These are phyloP conservation scores for Echria macrotheca DNA, from an alignment of 495 filamentous ascomycete genomes.

Conservation along the genomic window DNA sequence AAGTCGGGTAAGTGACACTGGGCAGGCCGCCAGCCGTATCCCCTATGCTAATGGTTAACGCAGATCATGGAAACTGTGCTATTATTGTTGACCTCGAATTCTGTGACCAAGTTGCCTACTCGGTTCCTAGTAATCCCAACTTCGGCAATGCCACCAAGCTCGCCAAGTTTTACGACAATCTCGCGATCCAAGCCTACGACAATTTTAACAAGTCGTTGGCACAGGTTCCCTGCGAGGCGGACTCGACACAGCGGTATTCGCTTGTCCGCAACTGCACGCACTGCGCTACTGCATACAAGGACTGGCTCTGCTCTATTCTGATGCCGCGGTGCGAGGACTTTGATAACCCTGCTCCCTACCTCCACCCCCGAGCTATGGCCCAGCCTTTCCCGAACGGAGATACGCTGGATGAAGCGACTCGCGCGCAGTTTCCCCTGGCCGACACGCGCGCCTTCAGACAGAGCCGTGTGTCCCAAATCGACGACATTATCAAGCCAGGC, in stretches of 20 bases:
- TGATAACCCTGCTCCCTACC: slow-evolving; percentile 46
- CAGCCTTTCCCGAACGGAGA: slow-evolving; percentile 65
- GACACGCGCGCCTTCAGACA: slow-evolving; percentile 33
- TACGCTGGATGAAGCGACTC: slow-evolving; percentile 29
- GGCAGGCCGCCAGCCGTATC: slow-evolving; percentile 55
- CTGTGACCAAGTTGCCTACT: slow-evolving; percentile 81
- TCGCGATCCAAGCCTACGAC: slow-evolving; percentile 53
- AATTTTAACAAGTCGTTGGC: slow-evolving; percentile 77
- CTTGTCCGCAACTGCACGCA: slow-evolving; percentile 67
- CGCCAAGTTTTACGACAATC: slow-evolving; percentile 62
- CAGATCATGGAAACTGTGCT: slow-evolving; percentile 60
- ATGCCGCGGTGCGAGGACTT: slow-evolving; percentile 91
- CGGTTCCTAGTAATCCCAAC: slow-evolving; percentile 75
- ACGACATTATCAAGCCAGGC: slow-evolving; percentile 65
- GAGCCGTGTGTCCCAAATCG: slow-evolving; percentile 68
- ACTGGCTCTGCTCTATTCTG: slow-evolving; percentile 89
- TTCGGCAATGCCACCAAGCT: slow-evolving; percentile 48
- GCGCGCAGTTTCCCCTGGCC: slow-evolving; percentile 18
- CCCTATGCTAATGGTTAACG: slow-evolving; percentile 66
- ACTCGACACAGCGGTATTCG: slow-evolving; percentile 63
- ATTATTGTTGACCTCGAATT: slow-evolving; percentile 78
- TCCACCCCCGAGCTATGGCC: slow-evolving; percentile 63
- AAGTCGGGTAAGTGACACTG: slow-evolving; percentile 63
- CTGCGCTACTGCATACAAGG: slow-evolving; percentile 77
- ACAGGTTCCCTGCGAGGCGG: slow-evolving; percentile 79